A percentile compares a stretch with the other conserved stretches of the same genome.
Conservation (phyloP, 2,329 filamentous ascomycete species). For the Colletotrichum sp. region DNA sequence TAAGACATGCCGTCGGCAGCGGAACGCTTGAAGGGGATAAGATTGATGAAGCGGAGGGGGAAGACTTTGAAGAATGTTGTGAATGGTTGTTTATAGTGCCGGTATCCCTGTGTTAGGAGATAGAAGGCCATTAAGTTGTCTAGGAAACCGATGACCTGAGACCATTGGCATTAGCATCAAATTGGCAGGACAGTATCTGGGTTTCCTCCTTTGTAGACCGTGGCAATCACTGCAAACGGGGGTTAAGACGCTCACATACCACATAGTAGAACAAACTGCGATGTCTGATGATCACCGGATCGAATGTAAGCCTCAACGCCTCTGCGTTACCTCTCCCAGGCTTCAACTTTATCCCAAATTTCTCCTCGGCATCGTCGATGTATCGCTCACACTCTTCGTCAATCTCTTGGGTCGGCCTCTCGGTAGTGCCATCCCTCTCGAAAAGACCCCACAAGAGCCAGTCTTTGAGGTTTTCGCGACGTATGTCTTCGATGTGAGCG, state of each 20-base stretch:
- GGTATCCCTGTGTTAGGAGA: conserved; percentile 34
- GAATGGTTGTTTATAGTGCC: conserved; percentile 54
- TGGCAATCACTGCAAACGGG: background rate
- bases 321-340: conserved; percentile 57
- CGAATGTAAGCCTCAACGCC: conserved; percentile 60
- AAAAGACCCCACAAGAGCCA: conserved; percentile 67
- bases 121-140: conserved; percentile 40
- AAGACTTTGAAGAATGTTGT: conserved; percentile 50
- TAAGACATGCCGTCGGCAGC: conserved; percentile 56
- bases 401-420: conserved; percentile 42
- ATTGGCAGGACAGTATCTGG: background rate
- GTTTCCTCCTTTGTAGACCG: background rate
- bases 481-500: conserved; percentile 55
- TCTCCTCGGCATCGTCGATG: conserved; percentile 52
- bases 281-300: conserved; percentile 60
- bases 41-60: conserved; percentile 55
- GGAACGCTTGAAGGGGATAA: conserved; percentile 50
- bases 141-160: conserved; percentile 49
- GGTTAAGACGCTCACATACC: conserved; percentile 36
- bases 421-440: conserved; percentile 38
- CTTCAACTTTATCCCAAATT: conserved; percentile 53
- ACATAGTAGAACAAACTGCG: conserved; percentile 62
- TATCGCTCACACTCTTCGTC: conserved; percentile 63
- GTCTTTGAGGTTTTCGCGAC: conserved; percentile 63
- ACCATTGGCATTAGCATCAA: background rate